Evolutionary conservation across 2,329 filamentous ascomycete species (phyloP).

Genomic region (Pseudohalonectria lignicola): DNA sequence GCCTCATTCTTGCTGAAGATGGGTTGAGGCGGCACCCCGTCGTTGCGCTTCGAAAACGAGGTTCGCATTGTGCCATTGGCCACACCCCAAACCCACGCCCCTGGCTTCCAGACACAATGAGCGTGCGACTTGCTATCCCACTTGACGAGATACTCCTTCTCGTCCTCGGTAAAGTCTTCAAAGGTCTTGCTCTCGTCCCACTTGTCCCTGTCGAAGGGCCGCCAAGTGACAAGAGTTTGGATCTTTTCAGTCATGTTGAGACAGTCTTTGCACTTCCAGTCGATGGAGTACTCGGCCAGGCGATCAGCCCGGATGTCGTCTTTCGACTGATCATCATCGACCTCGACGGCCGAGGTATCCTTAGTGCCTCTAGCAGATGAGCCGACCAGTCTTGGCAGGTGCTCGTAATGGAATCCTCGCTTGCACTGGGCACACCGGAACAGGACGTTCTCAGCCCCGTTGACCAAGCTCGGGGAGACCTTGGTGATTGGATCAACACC

Average conservation of each 20-base stretch:
- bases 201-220: slow-evolving; percentile 49
- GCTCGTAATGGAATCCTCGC: slow-evolving; percentile 73
- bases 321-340: slow-evolving; percentile 20
- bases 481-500: slow-evolving; percentile 65
- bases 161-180: slow-evolving; percentile 57
- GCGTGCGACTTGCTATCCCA: slow-evolving; percentile 76
- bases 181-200: slow-evolving; percentile 44
- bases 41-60: slow-evolving; percentile 64
- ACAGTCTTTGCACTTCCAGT: slow-evolving; percentile 78
- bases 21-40: slow-evolving; percentile 45
- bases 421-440: slow-evolving; percentile 75
- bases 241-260: slow-evolving; percentile 50
- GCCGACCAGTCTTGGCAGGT: slow-evolving; percentile 43
- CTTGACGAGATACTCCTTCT: slow-evolving; percentile 89
- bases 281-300: slow-evolving; percentile 59
- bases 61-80: slow-evolving; percentile 52
- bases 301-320: slow-evolving; percentile 46
- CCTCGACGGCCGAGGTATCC: slow-evolving; percentile 20
- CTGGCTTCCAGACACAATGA: slow-evolving; percentile 77
- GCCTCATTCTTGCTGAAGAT: slow-evolving; percentile 67
- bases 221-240: slow-evolving; percentile 77
- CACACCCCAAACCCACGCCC: slow-evolving; percentile 76
- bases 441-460: slow-evolving; percentile 65
- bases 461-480: slow-evolving; percentile 53
- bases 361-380: too few species aligned